phyloP scores from a whole-genome alignment of 768 basidiomycete genomes.

The Leccinum sublutescens region DNA sequence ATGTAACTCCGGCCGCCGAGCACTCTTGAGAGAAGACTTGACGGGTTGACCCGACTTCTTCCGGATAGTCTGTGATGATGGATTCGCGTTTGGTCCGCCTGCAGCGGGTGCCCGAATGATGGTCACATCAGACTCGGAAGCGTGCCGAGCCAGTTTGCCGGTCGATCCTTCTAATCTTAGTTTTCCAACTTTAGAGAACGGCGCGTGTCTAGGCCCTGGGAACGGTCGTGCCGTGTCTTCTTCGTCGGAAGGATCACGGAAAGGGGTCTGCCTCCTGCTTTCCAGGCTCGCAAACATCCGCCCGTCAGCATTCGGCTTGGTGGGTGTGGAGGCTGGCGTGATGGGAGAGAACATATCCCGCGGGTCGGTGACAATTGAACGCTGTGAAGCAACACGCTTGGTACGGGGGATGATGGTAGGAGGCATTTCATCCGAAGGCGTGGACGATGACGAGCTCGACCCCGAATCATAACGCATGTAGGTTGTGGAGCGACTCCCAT shows the following conservation, averaged over 20 bases:
- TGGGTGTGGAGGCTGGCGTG: constrained; percentile 41
- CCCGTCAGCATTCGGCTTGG: constrained; percentile 16
- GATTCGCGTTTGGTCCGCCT: constrained; percentile 1
- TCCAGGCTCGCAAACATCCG: constrained; percentile 17
- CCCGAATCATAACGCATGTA: constrained; percentile 24
- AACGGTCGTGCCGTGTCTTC: constrained; percentile 22
- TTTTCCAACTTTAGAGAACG: constrained; percentile 20
- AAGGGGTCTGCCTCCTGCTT: constrained; percentile 9
- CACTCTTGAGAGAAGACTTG: constrained; percentile 84
- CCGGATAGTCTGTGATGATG: constrained; percentile 48
- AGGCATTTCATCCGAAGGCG: constrained; percentile 35
- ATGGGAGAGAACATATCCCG: constrained; percentile 37
- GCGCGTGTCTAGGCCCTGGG: constrained; percentile 25
- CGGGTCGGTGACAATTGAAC: constrained; percentile 18
- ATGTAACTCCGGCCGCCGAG: constrained; percentile 52
- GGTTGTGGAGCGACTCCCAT: constrained; percentile 3
- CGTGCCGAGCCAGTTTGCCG: constrained; percentile 20
- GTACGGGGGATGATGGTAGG: constrained; percentile 38
- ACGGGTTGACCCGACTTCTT: constrained; percentile 96
- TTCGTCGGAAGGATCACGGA: constrained; percentile 33
- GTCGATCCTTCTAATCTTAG: constrained; percentile 25
- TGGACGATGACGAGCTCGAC: constrained; percentile 38
- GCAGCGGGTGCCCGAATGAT: not conserved
- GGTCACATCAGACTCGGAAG: constrained; percentile 20
- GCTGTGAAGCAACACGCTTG: constrained; percentile 36